Percentiles rank a stretch among this genome's conserved stretches.
These are phyloP conservation scores for Rhodotorula diobovata DNA, from an alignment of 768 basidiomycete genomes.

Conservation along the genomic window DNA sequence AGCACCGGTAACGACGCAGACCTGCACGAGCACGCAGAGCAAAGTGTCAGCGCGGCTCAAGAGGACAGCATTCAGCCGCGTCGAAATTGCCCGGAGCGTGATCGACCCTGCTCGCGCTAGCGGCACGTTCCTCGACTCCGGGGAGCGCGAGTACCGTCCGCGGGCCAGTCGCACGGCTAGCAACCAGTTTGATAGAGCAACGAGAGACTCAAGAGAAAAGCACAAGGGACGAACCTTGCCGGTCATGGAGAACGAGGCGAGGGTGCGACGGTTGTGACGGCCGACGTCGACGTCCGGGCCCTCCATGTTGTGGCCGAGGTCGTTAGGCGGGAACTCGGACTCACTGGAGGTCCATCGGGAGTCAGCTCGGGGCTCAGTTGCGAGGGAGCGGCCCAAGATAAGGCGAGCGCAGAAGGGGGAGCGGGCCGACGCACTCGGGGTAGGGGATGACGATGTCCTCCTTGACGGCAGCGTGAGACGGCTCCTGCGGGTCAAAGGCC, in stretches of 20 bases:
- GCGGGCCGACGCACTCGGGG: conserved; percentile 23
- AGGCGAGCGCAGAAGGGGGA: not conserved
- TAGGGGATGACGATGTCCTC: conserved; percentile 14
- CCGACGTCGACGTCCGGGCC: conserved; percentile 45
- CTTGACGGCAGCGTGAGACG: not conserved
- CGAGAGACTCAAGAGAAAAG: not conserved
- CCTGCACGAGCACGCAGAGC: conserved; percentile 51
- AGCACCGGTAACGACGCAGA: conserved; percentile 87
- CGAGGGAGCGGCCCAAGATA: not conserved
- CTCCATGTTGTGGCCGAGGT: conserved; percentile 45
- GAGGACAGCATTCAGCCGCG: no score
- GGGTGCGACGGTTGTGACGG: conserved; percentile 51
- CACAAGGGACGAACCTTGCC: conserved; percentile 50
- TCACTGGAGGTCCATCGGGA: not conserved
- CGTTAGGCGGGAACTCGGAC: conserved; percentile 28
- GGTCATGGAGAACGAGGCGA: conserved; percentile 73
- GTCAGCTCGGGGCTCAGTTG: conserved; percentile 1
- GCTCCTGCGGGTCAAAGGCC: not conserved
- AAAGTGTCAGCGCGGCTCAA: not conserved
- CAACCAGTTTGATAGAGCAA: not conserved
- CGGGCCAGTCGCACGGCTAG: no score
- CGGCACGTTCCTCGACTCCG: no score
- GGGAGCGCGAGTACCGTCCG: no score
- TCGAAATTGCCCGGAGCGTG: no score
- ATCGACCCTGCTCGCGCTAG: no score